phyloP scores from a whole-genome alignment of 495 filamentous ascomycete species.

The Aspergillus sclerotioniger region DNA sequence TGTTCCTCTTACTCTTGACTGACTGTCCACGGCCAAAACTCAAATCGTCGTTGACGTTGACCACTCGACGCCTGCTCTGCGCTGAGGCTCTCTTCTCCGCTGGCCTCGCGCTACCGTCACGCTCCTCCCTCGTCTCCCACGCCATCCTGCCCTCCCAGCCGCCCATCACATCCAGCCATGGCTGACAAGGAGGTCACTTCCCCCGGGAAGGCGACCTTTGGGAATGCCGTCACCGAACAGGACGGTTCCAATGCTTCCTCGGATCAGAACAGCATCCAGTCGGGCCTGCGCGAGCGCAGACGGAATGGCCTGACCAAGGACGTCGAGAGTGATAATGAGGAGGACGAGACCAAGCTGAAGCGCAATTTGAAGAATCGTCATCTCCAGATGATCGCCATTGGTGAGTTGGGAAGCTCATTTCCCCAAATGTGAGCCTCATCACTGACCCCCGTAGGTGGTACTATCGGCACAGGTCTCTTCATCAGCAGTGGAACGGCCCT shows the following conservation, averaged over 20 bases:
- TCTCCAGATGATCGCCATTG: conserved; percentile 70
- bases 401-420: conserved; percentile 23
- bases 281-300: not conserved
- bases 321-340: conserved; percentile 5
- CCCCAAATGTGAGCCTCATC: conserved; percentile 33
- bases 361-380: conserved; percentile 64
- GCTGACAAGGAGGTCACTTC: not conserved
- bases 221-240: not conserved
- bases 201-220: not conserved
- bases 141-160: not conserved
- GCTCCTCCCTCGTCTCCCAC: not conserved
- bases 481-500: conserved; percentile 62
- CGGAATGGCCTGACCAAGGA: not conserved
- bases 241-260: not conserved
- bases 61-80: no score
- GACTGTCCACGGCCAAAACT: no score
- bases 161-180: not conserved
- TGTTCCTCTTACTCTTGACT: no score
- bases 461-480: conserved; percentile 46
- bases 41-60: no score
- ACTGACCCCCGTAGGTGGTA: conserved; percentile 25
- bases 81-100: no score
- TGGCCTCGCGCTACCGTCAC: no score
- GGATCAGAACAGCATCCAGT: not conserved
- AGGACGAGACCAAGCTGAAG: conserved; percentile 21